phyloP scores from a whole-genome alignment of 495 filamentous ascomycete species.

The Penicillium goetzii region DNA sequence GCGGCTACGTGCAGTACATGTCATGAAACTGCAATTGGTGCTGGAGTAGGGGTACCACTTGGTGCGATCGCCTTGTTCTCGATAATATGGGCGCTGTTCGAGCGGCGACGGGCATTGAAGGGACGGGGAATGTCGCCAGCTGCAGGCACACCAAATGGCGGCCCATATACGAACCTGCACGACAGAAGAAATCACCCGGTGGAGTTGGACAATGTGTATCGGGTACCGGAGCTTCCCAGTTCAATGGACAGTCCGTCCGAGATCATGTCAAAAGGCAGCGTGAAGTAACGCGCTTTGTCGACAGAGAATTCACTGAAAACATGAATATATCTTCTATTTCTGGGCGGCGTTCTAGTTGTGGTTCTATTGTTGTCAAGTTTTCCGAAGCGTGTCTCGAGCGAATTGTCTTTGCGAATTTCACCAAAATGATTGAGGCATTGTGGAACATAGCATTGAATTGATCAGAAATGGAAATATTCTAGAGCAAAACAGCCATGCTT shows the following conservation, averaged over 20 bases:
- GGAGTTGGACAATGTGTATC: background rate
- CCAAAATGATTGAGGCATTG: no score
- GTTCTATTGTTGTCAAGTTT: background rate
- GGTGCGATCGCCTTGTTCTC: conserved; percentile 1
- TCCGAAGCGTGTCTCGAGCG: background rate
- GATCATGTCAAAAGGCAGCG: conserved; percentile 5
- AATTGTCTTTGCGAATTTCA: no score
- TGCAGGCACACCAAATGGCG: background rate
- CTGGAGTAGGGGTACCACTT: background rate
- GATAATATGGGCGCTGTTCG: background rate
- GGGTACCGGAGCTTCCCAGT: background rate
- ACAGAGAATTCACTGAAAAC: no score
- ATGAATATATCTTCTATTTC: background rate
- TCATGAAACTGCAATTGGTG: background rate
- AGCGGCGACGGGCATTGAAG: conserved; percentile 1
- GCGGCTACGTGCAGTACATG: background rate
- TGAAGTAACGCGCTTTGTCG: background rate
- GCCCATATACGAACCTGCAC: background rate
- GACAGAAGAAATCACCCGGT: background rate
- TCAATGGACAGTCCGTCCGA: conserved; percentile 2
- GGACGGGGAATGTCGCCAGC: background rate
- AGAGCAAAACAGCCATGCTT: no score
- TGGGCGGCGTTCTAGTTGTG: background rate
- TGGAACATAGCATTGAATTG: no score
- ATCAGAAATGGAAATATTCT: no score